Evolutionary conservation across 2,329 filamentous ascomycete species (phyloP), one percentile per base, ranked within the genome.

Genomic region (Bertia moriformis): DNA sequence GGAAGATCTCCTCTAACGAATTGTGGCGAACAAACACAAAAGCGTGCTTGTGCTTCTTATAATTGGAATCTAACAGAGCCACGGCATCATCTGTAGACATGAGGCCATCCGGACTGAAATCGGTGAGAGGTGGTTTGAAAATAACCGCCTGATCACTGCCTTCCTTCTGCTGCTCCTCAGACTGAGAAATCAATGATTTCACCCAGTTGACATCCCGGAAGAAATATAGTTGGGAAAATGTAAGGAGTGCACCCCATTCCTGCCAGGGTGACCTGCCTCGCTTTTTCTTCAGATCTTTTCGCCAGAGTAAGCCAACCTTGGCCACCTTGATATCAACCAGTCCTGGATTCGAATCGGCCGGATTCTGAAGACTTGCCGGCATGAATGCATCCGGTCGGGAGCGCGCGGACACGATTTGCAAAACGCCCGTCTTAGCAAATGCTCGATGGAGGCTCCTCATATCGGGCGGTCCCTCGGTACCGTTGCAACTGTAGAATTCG

Each of bases 381-480:
- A 81, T 74, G 52, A 83, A 85, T 2, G 80, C 80, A 52, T 83
- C 78, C 0, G 80, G 80, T 38, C 80, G 62, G n/a, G 80, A 84
- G 37, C 80, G 66, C 14, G 76, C 73, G 7, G 80, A 84, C 12
- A 84, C 71, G 40, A 85, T 83, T 49, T 84, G 80, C 39, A 85
- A 60, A n/a, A 83, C 67, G 3, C 76, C 78, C 14, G 77, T 79
- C 48, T 72, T 73, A 38, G 76, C 73, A 49, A 83, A 83, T 0
- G 73, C 71, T 43, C 68, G 70, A 49, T 81, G 74, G 22, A 83
- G 59, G 36, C 70, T 66, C 39, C 69, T 62, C 36, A 78, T 67
- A 48, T 83, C 75, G 12, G 80, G 61, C 1, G 65, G 64, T 3
- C 65, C 59, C 4, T 66, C 65, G 4, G 71, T 75, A 4, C 74